Evolutionary conservation across 2,329 filamentous ascomycete genomes (phyloP).

Genomic region (Apiospora marii): DNA sequence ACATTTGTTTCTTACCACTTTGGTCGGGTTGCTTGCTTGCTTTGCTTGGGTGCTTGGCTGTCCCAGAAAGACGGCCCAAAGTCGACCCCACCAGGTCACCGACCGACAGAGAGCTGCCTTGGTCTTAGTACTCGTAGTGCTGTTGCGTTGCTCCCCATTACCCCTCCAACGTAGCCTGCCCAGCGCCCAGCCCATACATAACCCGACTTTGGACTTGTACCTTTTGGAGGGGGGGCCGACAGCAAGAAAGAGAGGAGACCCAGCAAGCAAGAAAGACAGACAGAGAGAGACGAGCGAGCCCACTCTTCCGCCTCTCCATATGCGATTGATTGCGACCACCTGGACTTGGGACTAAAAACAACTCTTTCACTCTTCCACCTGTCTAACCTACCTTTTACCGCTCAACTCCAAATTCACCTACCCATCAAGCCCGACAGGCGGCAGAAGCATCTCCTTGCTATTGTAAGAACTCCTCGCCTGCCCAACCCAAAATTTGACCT

Average conservation of each 20-base stretch:
- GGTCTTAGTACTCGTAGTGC: constrained; percentile 2
- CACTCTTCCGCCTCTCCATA: constrained; percentile 21
- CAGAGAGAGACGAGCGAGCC: constrained; percentile 7
- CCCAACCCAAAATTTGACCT: background rate
- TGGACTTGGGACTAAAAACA: constrained; percentile 22
- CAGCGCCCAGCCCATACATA: background rate
- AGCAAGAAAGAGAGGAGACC: background rate
- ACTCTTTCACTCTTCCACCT: constrained; percentile 20
- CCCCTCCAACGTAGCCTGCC: constrained; percentile 12
- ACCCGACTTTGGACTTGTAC: background rate
- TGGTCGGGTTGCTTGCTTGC: constrained; percentile 7
- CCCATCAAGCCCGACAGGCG: constrained; percentile 20
- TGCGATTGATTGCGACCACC: constrained; percentile 24
- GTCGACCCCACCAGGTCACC: constrained; percentile 9
- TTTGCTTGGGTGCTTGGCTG: background rate
- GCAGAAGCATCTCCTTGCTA: constrained; percentile 21
- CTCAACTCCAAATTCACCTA: constrained; percentile 20
- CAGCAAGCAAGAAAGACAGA: background rate
- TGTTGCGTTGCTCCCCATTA: constrained; percentile 9
- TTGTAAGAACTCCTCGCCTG: background rate
- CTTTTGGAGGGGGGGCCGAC: background rate
- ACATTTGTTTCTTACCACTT: constrained; percentile 12
- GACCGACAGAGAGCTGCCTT: constrained; percentile 19
- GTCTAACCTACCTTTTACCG: constrained; percentile 23
- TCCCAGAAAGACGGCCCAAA: background rate